Base-by-base conservation (phyloP, 768 basidiomycete genomes). In the Gloeophyllum trabeum region DNA sequence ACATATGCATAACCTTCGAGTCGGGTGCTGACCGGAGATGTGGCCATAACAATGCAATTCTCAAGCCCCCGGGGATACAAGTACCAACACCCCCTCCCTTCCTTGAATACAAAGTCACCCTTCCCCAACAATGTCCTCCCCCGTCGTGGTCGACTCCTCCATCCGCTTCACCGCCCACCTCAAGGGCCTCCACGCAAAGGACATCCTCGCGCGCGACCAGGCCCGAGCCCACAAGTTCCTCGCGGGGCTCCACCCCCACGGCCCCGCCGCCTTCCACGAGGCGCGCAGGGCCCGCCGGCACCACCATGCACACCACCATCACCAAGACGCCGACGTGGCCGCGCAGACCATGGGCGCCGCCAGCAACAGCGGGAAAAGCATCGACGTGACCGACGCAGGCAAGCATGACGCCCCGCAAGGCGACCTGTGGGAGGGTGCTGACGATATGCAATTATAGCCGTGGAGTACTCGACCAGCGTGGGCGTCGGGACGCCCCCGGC, bases 371-470 rank as follows among this genome's bases (percentile, higher is more conserved):
- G 55, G 48, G 40, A 49, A 59, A 24, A 69, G 64, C 37, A 69
- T 79, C 44, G 72, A 79, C 39, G 76, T 71, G 36, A 77, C 71
- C 32, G 73, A 79, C 53, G 61, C 77, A 40, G 67, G 71, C 65
- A 43, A 24, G 56, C 12, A 7, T 10, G n/a, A n/a, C n/a, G n/a
- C n/a, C n/a, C n/a, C n/a, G n/a, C n/a, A n/a, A n/a, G n/a, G n/a
- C n/a, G n/a, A n/a, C n/a, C n/a, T n/a, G n/a, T n/a, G n/a, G n/a
- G n/a, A n/a, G n/a, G n/a, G n/a, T n/a, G n/a, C n/a, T n/a, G n/a
- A n/a, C n/a, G n/a, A n/a, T n/a, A n/a, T n/a, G n/a, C n/a, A 16
- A 13, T 39, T 21, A n/a, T 43, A 53, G 66, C 61, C 42, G 73
- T 79, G 6, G 73, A 70, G 13, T 80, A 80, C 54, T 71, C 69